Percentiles rank a stretch among this genome's conserved stretches.
Evolutionary conservation across 1,139 yeast genomes (phyloP).

Genomic region (Protomyces inouyei): DNA sequence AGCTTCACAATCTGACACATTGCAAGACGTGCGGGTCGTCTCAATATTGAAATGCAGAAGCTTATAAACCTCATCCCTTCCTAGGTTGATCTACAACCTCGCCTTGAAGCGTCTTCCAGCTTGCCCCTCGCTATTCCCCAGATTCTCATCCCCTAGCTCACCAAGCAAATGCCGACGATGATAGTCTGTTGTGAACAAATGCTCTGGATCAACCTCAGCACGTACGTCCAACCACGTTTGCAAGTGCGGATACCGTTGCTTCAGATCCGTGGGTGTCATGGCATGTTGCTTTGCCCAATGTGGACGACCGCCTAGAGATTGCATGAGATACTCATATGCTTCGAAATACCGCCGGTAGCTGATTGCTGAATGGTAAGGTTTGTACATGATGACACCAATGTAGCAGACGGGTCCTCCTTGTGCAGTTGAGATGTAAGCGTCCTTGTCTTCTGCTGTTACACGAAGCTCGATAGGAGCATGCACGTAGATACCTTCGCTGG

Average conservation of each 20-base stretch:
- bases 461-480: constrained; percentile 96
- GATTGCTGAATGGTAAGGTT: constrained; percentile 77
- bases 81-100: background rate
- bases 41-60: background rate
- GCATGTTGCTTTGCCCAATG: constrained; percentile 99
- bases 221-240: constrained; percentile 60
- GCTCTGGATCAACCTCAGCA: constrained; percentile 67
- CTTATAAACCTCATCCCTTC: background rate
- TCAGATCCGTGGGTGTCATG: constrained; percentile 40
- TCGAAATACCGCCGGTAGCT: constrained; percentile 77
- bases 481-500: constrained; percentile 61
- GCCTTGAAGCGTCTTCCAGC: constrained; percentile 24
- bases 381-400: constrained; percentile 89
- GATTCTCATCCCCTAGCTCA: background rate
- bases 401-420: constrained; percentile 65
- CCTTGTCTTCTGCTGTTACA: constrained; percentile 48
- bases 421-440: constrained; percentile 39
- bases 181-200: constrained; percentile 53
- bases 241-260: constrained; percentile 39
- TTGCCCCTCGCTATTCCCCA: constrained; percentile 8
- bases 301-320: constrained; percentile 82
- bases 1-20: no score
- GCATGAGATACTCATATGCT: constrained; percentile 71
- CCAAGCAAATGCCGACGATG: constrained; percentile 23
- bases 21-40: background rate